Conservation (phyloP, 108 stramenopile genomes). For the Nitzschia palea region DNA sequence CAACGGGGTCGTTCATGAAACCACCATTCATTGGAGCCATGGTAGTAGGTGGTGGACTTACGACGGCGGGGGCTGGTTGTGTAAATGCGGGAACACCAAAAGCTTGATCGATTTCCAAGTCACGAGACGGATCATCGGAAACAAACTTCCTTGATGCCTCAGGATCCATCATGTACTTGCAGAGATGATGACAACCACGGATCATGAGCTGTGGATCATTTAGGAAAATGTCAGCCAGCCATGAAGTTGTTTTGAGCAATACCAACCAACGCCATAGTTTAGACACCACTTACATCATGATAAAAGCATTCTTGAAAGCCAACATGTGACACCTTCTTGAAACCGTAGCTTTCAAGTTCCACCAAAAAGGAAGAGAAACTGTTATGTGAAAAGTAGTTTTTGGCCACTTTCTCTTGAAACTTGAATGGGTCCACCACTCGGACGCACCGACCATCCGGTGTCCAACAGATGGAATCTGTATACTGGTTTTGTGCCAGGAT, state of each 20-base stretch:
- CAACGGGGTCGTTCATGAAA: neutral
- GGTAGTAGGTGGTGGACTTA: neutral
- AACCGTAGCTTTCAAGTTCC: constrained; percentile 20
- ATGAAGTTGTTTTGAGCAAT: too few species aligned
- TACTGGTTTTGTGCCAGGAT: constrained; percentile 1
- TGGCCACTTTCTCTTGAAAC: constrained; percentile 11
- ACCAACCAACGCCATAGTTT: too few species aligned
- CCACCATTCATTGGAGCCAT: neutral
- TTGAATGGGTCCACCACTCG: constrained; percentile 19
- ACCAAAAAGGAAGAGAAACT: constrained; percentile 19
- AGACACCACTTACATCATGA: constrained; percentile 18
- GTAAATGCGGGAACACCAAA: neutral
- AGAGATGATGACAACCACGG: constrained; percentile 16
- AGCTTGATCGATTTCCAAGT: constrained; percentile 4
- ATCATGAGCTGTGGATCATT: constrained; percentile 23
- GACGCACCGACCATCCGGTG: constrained; percentile 17
- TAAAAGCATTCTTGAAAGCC: constrained; percentile 28
- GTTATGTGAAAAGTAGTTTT: constrained; percentile 10
- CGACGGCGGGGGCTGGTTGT: neutral
- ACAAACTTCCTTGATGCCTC: neutral
- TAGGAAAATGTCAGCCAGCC: too few species aligned
- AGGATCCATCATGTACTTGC: constrained; percentile 7
- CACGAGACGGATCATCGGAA: constrained; percentile 3
- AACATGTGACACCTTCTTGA: constrained; percentile 17
- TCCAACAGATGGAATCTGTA: constrained; percentile 10